A percentile compares a stretch with the other conserved stretches of the same genome.
phyloP scores from a whole-genome alignment of 495 filamentous ascomycete genomes.

The Patellaria atrata region DNA sequence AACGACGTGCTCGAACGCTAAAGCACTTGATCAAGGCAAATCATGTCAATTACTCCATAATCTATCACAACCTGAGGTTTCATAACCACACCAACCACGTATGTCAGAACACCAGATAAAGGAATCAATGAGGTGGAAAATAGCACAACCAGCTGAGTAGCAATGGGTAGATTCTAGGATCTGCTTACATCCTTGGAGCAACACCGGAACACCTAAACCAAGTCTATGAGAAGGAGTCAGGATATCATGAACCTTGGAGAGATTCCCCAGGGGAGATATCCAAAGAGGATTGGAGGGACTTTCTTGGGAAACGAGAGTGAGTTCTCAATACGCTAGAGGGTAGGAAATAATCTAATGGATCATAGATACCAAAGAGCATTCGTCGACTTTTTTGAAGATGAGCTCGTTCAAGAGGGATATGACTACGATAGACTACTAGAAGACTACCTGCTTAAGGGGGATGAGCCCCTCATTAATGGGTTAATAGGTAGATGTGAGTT shows the following conservation, averaged over 20 bases:
- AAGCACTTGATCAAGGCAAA: constrained; percentile 85
- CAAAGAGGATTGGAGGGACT: constrained; percentile 72
- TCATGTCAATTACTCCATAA: constrained; percentile 73
- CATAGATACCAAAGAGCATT: constrained; percentile 72
- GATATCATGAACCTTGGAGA: constrained; percentile 62
- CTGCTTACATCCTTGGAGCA: constrained; percentile 73
- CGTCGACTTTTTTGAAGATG: constrained; percentile 85
- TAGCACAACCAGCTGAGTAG: constrained; percentile 15
- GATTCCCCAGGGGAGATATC: constrained; percentile 75
- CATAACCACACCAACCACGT: constrained; percentile 86
- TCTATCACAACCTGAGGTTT: constrained; percentile 63
- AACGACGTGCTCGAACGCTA: constrained; percentile 66
- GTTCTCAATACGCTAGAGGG: constrained; percentile 8
- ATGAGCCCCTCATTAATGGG: constrained; percentile 63
- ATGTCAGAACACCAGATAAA: constrained; percentile 14
- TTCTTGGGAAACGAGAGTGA: constrained; percentile 53
- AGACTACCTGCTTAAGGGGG: constrained; percentile 60
- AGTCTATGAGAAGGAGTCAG: constrained; percentile 64
- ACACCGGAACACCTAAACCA: constrained; percentile 52
- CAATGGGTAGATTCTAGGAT: constrained; percentile 45
- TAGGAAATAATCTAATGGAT: constrained; percentile 4
- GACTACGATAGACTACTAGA: constrained; percentile 68
- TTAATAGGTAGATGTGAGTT: constrained; percentile 63
- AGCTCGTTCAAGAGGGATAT: constrained; percentile 59
- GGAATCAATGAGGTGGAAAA: not conserved